Conservation (phyloP, 2,329 filamentous ascomycete species). For the Microascus cirrosus region DNA sequence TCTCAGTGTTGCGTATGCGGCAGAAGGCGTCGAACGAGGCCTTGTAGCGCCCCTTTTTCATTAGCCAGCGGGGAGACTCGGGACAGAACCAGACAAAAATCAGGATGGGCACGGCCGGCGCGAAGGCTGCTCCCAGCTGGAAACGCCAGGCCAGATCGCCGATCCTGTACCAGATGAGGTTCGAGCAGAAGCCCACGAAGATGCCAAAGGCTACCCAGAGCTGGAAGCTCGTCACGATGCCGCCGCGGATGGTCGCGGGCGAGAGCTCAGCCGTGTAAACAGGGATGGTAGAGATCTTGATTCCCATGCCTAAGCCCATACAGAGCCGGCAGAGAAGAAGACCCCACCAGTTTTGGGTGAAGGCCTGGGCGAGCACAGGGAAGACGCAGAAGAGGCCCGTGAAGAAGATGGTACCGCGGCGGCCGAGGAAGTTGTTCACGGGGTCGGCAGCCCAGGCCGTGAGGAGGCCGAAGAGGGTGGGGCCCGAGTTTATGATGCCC, state of each 20-base stretch:
- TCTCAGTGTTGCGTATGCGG: conserved; percentile 36
- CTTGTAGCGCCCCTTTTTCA: conserved; percentile 51
- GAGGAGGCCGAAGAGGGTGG: conserved; percentile 11
- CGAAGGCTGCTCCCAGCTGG: conserved; percentile 50
- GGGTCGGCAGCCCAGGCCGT: conserved; percentile 19
- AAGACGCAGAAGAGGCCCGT: conserved; percentile 44
- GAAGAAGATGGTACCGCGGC: conserved; percentile 33
- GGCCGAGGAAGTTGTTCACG: conserved; percentile 21
- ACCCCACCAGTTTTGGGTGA: conserved; percentile 39
- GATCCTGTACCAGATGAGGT: conserved; percentile 34
- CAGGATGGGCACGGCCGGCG: conserved; percentile 42
- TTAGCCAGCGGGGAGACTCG: conserved; percentile 52
- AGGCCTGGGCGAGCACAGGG: conserved; percentile 39
- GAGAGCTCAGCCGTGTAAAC: conserved; percentile 67
- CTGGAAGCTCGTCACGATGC: conserved; percentile 66
- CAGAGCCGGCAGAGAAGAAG: conserved; percentile 48
- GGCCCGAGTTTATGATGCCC: conserved; percentile 41
- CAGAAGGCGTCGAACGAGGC: conserved; percentile 47
- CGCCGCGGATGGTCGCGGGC: conserved; percentile 57
- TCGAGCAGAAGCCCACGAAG: conserved; percentile 42
- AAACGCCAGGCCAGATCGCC: conserved; percentile 33
- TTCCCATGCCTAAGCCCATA: conserved; percentile 59
- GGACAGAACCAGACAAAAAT: conserved; percentile 49
- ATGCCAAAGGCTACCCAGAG: conserved; percentile 41
- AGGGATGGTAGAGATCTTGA: conserved; percentile 54